Conservation (phyloP, 164 flowering plant genomes). For the Houttuynia cordata region DNA sequence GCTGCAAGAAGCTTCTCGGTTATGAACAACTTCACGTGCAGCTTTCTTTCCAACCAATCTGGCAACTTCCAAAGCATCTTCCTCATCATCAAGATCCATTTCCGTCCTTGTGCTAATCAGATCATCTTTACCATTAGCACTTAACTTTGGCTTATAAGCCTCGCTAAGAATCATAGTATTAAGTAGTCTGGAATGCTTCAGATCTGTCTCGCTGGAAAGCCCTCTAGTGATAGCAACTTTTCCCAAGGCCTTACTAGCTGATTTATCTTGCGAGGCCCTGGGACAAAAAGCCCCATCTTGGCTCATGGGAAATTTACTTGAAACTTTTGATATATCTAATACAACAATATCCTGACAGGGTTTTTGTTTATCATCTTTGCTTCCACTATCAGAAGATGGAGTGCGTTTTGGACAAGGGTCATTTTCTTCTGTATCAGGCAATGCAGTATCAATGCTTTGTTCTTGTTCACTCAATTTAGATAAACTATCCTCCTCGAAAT, state of each 20-base stretch:
- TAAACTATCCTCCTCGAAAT: constrained; percentile 9
- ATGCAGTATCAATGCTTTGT: constrained; percentile 8
- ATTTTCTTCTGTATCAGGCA: constrained; percentile 10
- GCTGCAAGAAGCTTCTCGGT: constrained; percentile 41
- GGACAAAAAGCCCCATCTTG: background rate
- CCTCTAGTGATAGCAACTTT: constrained; percentile 11
- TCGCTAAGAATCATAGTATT: constrained; percentile 13
- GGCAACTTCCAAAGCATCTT: constrained; percentile 82
- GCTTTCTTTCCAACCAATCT: constrained; percentile 71
- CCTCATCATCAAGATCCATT: constrained; percentile 56
- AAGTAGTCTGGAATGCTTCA: constrained; percentile 8
- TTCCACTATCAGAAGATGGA: background rate
- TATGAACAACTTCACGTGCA: constrained; percentile 50
- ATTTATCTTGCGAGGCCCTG: background rate
- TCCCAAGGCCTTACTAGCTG: background rate
- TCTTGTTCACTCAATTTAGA: constrained; percentile 12
- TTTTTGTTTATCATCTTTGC: background rate
- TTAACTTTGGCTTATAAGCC: constrained; percentile 14
- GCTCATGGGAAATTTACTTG: background rate
- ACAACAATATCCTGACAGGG: background rate
- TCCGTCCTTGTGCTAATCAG: constrained; percentile 23
- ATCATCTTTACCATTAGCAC: constrained; percentile 12
- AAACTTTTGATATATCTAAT: background rate
- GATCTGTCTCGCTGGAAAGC: constrained; percentile 12
- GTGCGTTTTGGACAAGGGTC: background rate